Evolutionary conservation across 2,329 filamentous ascomycete genomes (phyloP), one percentile per base, ranked within the genome.

Genomic region (Pyrenochaeta sp.): DNA sequence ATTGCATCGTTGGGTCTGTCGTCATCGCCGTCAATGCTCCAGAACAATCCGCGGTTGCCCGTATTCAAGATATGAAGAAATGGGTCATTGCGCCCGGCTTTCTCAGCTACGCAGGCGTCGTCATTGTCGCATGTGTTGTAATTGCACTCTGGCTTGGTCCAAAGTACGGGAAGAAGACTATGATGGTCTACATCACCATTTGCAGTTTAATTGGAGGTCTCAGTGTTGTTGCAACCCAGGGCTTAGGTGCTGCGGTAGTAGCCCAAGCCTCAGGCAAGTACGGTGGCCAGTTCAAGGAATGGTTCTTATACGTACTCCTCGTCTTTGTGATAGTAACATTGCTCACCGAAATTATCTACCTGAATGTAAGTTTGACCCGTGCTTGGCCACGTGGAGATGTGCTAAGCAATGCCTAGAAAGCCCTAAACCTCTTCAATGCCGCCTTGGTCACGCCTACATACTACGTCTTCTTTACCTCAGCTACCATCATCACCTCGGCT

Each of bases 371-470:
- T 85, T 37, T 32, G 5, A 15, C 12, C 3, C 17, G 18, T 37
- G 2, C 20, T 9, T 36, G 49, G 43, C 33, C 36, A 43, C 53
- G 37, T 42, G 39, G 45, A 45, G 18, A 40, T 37, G 20, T 51
- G 32, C 23, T 51, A 46, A 52, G 15, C 20, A 39, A 45, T 49
- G 32, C 20, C 36, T 77, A 98, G 93, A 99, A 99, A 97, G 95
- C 95, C 5, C 83, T 98, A 51, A 98, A 99, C 71, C 78, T 99
- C 44, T 98, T 94, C 82, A 98, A 99, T 69, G 95, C 95, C 32
- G 94, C 95, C 7, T 85, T 99, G 61, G 95, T 99, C 54, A 99
- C 95, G 0, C 95, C 95, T 0, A 99, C 95, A 2, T 99, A 99
- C 79, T 99, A 99, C 75, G 95, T 99, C 62, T 94, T 96, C 80